Conservation (phyloP, 2,329 filamentous ascomycete species). For the Scolecobasidium constrictum region DNA sequence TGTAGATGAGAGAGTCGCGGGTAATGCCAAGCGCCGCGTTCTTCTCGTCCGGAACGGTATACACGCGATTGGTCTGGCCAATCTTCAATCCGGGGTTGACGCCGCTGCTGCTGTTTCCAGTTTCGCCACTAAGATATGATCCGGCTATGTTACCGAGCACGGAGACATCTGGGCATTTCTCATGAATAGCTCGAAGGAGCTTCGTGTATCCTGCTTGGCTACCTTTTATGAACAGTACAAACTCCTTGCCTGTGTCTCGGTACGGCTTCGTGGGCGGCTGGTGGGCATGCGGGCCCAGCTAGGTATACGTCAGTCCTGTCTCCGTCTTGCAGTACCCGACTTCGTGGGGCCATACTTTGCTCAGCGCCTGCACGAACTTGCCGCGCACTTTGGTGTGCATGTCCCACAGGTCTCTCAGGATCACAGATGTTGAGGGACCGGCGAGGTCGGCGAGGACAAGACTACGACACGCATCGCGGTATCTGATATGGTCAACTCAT, state of each 20-base stretch:
- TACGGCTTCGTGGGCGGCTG: conserved; percentile 1
- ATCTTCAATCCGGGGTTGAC: background rate
- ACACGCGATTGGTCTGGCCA: background rate
- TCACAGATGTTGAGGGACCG: conserved; percentile 49
- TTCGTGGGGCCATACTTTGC: conserved; percentile 29
- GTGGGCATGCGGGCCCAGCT: conserved; percentile 3
- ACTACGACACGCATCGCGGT: conserved; percentile 60
- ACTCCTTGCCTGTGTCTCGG: conserved; percentile 72
- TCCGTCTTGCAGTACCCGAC: background rate
- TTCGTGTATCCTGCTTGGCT: conserved; percentile 1
- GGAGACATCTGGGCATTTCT: conserved; percentile 43
- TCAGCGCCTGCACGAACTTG: conserved; percentile 62
- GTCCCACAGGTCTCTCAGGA: conserved; percentile 67
- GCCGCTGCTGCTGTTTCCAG: background rate
- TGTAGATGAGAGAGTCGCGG: conserved; percentile 70
- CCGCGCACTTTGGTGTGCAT: conserved; percentile 67
- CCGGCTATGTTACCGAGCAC: conserved; percentile 48
- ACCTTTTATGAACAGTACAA: conserved; percentile 68
- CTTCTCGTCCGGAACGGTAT: conserved; percentile 19
- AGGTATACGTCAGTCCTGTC: background rate
- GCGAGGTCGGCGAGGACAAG: conserved; percentile 63
- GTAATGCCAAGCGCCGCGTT: conserved; percentile 60
- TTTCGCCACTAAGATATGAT: background rate
- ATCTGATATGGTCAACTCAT: conserved; percentile 35
- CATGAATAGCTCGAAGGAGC: conserved; percentile 58